phyloP scores from a whole-genome alignment of 495 filamentous ascomycete genomes.

The Neurospora sp. region DNA sequence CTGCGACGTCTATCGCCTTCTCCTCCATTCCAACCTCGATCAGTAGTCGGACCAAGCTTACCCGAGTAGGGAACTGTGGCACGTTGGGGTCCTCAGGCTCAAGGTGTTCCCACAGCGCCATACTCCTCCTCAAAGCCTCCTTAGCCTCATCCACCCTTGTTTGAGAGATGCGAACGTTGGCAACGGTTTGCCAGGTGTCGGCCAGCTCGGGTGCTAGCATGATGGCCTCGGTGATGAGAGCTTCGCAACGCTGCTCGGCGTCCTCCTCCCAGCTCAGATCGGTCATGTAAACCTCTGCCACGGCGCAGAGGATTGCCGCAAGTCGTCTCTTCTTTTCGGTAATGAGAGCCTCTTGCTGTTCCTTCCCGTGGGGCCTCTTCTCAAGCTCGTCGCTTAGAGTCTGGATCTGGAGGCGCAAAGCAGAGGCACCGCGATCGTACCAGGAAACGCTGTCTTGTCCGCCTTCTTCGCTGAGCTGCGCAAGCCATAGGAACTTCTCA shows the following conservation, averaged over 20 bases:
- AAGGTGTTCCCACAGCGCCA: constrained; percentile 69
- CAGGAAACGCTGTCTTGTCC: constrained; percentile 74
- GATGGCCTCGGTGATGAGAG: constrained; percentile 76
- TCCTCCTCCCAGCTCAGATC: constrained; percentile 88
- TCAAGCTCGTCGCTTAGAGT: constrained; percentile 26
- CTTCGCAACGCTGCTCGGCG: constrained; percentile 76
- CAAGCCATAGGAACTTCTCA: constrained; percentile 93
- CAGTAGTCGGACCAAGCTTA: constrained; percentile 72
- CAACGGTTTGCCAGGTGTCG: constrained; percentile 86
- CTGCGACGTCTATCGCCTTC: constrained; percentile 74
- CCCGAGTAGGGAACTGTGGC: constrained; percentile 72
- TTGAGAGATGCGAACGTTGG: constrained; percentile 88
- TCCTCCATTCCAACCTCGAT: constrained; percentile 85
- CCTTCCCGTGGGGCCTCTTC: constrained; percentile 23
- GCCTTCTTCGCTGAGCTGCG: constrained; percentile 82
- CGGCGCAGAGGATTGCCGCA: constrained; percentile 76
- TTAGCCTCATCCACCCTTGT: constrained; percentile 62
- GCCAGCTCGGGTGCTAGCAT: constrained; percentile 61
- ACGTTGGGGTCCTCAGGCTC: constrained; percentile 53
- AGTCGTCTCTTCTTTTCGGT: constrained; percentile 69
- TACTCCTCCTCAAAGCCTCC: constrained; percentile 63
- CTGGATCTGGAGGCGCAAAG: constrained; percentile 57
- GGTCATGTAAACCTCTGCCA: constrained; percentile 96
- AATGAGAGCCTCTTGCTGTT: constrained; percentile 34
- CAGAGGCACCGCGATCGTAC: constrained; percentile 73